Evolutionary conservation across 2,329 filamentous ascomycete genomes (phyloP), one percentile per base, ranked within the genome.

Genomic region (Trichoderma atroviride): DNA sequence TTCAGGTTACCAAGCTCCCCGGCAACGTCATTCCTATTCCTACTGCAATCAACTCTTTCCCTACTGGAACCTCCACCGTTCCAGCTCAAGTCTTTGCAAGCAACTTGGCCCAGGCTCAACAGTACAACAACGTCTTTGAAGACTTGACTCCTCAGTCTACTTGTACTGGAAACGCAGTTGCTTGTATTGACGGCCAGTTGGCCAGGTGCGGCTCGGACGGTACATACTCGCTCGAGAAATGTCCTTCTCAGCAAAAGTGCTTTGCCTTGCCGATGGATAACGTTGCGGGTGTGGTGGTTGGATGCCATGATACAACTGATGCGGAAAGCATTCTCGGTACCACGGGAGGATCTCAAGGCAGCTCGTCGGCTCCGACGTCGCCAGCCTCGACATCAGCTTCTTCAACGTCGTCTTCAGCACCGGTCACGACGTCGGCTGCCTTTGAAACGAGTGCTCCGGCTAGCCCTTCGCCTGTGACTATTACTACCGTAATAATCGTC

Each of bases 221-320:
- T 22, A 74, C 73, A 0, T 89, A 85, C 73, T 73, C 76, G 4
- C 80, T 87, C 22, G 74, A 73, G 0, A 70, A 76, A 11, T 83
- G 83, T 52, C 77, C 35, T 53, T 50, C 0, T 61, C 72, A 1
- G 40, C 78, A 77, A 11, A 75, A 78, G 59, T 89, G 87, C 76
- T 85, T 83, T 60, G 87, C 85, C 2, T 75, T 89, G 71, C 88
- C 88, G 0, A 83, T 88, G 80, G 82, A 81, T 47, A 82, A 76
- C 13, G 81, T 80, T 0, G 73, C 74, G 0, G 87, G 86, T 4
- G 84, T 87, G 11, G 75, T 79, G 65, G 78, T 89, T 29, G 81
- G 80, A 3, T 89, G 87, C 71, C 78, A 79, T 33, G 77, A 83
- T 60, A 73, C 76, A 11, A 74, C 74, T 3, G 76, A 77, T 2